Conservation (phyloP, 2,329 filamentous ascomycete species). For the Plenodomus tracheiphilus region DNA sequence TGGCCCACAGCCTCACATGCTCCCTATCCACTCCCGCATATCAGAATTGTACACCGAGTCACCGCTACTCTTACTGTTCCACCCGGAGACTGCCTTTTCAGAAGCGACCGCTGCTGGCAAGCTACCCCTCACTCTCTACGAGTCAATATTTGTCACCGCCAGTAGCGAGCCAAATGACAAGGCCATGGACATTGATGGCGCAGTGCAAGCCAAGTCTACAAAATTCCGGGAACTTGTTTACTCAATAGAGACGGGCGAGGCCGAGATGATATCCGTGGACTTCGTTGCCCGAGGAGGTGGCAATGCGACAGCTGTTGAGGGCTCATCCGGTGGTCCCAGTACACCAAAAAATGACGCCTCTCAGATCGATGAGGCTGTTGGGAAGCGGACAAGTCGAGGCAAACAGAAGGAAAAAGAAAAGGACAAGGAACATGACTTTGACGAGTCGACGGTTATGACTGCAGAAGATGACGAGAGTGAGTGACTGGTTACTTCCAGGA, state of each 20-base stretch:
- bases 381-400: slow-evolving; percentile 54
- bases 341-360: slow-evolving; percentile 10
- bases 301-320: slow-evolving; percentile 67
- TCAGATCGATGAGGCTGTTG: slow-evolving; percentile 51
- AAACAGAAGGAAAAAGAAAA: slow-evolving; percentile 55
- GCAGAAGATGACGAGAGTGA: slow-evolving; percentile 67
- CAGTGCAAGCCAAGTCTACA: slow-evolving; percentile 54
- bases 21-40: slow-evolving; percentile 79
- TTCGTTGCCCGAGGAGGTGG: slow-evolving; percentile 85
- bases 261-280: slow-evolving; percentile 97
- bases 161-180: slow-evolving; percentile 41
- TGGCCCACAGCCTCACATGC: slow-evolving; percentile 68
- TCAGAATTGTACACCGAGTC: slow-evolving; percentile 78
- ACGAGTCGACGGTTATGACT: slow-evolving; percentile 49
- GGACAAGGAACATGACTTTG: slow-evolving; percentile 39
- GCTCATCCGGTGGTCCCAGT: slow-evolving; percentile 26
- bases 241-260: slow-evolving; percentile 88
- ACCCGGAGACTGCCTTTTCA: slow-evolving; percentile 63
- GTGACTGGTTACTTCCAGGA: slow-evolving; percentile 10
- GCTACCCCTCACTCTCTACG: slow-evolving; percentile 88
- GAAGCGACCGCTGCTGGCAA: slow-evolving; percentile 69
- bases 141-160: slow-evolving; percentile 60
- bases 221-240: slow-evolving; percentile 84
- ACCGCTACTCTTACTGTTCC: slow-evolving; percentile 84
- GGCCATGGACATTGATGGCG: slow-evolving; percentile 67